These are phyloP conservation scores for Dendrobium chrysotoxum DNA, from an alignment of 106 monocot species.

Conservation along the genomic window DNA sequence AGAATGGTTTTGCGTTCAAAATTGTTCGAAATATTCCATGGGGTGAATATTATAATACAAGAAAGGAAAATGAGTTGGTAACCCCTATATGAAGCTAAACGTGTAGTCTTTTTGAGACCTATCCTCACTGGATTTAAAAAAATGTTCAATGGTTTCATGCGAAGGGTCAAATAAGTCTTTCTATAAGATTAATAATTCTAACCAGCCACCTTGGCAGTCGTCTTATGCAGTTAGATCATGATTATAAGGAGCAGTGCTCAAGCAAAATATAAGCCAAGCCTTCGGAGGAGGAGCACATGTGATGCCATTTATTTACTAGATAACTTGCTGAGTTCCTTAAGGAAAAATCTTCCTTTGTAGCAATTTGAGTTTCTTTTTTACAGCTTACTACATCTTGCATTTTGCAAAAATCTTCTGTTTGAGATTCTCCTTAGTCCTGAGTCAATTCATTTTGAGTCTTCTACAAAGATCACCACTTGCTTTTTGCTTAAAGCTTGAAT, in stretches of 20 bases:
- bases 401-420: background rate
- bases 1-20: background rate
- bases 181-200: background rate
- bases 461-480: background rate
- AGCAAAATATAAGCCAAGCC: background rate
- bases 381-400: background rate
- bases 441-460: background rate
- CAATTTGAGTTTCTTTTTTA: background rate
- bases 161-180: conserved; percentile 2
- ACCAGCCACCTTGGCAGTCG: background rate
- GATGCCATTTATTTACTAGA: background rate
- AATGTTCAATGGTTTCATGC: background rate
- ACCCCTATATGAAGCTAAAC: background rate
- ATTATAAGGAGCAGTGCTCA: conserved; percentile 6
- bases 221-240: background rate
- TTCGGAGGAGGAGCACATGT: background rate
- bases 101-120: background rate
- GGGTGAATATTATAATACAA: background rate
- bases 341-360: background rate
- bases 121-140: background rate
- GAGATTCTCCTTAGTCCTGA: background rate
- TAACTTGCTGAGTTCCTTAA: background rate
- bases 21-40: background rate
- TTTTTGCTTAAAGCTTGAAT: background rate
- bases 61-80: background rate